A percentile compares a stretch with the other conserved stretches of the same genome.
Conservation (phyloP, 352 stramenopile genomes). For the Phytophthora pisi region DNA sequence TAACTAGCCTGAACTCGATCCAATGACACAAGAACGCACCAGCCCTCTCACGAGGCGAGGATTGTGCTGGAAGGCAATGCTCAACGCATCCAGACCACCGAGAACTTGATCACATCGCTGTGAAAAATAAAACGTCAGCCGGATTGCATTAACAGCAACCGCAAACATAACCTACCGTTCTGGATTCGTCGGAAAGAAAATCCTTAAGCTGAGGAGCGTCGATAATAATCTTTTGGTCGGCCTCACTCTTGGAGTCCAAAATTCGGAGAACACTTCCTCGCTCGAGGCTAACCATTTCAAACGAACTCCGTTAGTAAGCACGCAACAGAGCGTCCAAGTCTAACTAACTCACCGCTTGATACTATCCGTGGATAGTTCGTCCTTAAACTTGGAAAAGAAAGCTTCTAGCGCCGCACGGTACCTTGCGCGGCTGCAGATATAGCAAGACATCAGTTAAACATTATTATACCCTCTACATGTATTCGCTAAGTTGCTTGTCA, state of each 20-base stretch:
- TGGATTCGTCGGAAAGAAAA: constrained; percentile 68
- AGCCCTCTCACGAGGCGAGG: constrained; percentile 79
- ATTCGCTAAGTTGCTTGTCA: constrained; percentile 5
- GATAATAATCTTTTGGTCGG: constrained; percentile 69
- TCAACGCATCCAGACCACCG: constrained; percentile 61
- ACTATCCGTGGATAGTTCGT: constrained; percentile 77
- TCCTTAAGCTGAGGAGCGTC: constrained; percentile 69
- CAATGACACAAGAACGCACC: constrained; percentile 36
- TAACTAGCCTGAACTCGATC: neutral
- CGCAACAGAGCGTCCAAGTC: neutral
- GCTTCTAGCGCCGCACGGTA: constrained; percentile 71
- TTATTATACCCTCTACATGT: neutral
- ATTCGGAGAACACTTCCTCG: constrained; percentile 87
- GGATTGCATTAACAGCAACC: neutral
- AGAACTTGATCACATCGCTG: constrained; percentile 78
- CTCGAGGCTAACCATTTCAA: constrained; percentile 52
- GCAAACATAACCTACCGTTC: constrained; percentile 34
- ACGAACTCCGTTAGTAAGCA: constrained; percentile 6
- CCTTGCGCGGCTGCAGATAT: constrained; percentile 49
- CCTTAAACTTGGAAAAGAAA: constrained; percentile 69
- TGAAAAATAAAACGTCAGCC: constrained; percentile 5
- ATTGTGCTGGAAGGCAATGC: constrained; percentile 69
- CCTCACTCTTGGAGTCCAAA: constrained; percentile 82
- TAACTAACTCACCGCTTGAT: constrained; percentile 56
- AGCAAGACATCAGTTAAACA: neutral